Evolutionary conservation across 129 eudicot genomes (phyloP), one percentile per base, ranked within the genome.

Genomic region (Cynara cardunculus): DNA sequence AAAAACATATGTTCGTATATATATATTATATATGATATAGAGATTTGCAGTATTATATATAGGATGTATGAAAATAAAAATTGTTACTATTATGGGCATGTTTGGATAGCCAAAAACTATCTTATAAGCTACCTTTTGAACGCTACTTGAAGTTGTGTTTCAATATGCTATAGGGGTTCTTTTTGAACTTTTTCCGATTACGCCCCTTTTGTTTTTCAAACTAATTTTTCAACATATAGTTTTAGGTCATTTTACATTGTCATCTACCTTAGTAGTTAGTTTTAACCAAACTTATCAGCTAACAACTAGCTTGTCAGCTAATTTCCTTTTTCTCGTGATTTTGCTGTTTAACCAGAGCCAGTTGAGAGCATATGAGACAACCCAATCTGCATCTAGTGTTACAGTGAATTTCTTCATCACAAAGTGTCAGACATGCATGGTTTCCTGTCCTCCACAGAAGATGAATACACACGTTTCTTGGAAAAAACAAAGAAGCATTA

Each of bases 321-420:
- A 71, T 56, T 13, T 22, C 28, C 30, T 30, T 16, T 19, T 46
- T 19, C 34, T 6, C 31, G 8, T 5, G 4, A 2, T 56, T 32
- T 46, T 35, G 31, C 14, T 67, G 14, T 0, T 68, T 56, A 18
- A 68, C 21, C 86, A 90, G 94, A 81, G 75, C 68, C 89, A 82
- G 71, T 73, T 82, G 75, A 86, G 91, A 84, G 80, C 90, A 59
- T 87, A 82, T 74, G 73, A 80, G 80, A 84, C 88, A 35, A 86
- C 90, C 65, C 91, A 83, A 80, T 78, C 87, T 46, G 84, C 87
- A 71, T 86, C 87, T 14, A 79, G 69, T 75, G 27, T 71, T 73
- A 80, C 84, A 21, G 34, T 68, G 30, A 77, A 79, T 25, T 90
- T 90, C 78, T 88, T 88, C 84, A 84, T 68, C 71, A 61, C 26